Conservation (phyloP, 2,329 filamentous ascomycete genomes). For the Colletotrichum filicis region DNA sequence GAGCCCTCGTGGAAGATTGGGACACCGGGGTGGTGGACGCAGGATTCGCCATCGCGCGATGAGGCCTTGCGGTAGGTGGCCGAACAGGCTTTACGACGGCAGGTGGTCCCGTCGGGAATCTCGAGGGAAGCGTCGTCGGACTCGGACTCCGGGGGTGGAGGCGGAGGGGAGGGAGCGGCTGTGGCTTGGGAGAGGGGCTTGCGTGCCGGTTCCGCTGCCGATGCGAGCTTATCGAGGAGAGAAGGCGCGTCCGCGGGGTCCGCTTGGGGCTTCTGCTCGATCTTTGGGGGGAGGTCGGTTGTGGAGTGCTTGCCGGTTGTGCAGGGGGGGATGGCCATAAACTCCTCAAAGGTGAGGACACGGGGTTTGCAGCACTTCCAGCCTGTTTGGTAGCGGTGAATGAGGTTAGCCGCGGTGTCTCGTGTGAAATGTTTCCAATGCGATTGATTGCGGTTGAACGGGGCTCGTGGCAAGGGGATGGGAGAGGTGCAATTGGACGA, state of each 20-base stretch:
- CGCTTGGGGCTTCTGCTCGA: conserved; percentile 64
- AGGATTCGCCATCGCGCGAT: conserved; percentile 77
- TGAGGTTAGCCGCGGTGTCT: conserved; percentile 33
- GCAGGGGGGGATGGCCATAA: conserved; percentile 91
- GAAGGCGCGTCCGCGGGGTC: conserved; percentile 52
- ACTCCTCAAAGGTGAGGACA: conserved; percentile 97
- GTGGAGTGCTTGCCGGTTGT: conserved; percentile 93
- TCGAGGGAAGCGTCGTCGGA: conserved; percentile 83
- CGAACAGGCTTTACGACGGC: conserved; percentile 82
- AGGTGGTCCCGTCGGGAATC: conserved; percentile 79
- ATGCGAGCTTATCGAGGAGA: conserved; percentile 53
- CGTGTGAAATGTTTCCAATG: not conserved
- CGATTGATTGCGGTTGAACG: not conserved
- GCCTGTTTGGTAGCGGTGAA: conserved; percentile 62
- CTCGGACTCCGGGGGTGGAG: conserved; percentile 80
- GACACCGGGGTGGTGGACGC: conserved; percentile 87
- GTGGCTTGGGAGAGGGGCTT: conserved; percentile 48
- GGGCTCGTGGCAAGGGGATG: conserved; percentile 8
- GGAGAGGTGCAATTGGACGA: not conserved
- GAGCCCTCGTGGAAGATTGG: conserved; percentile 98
- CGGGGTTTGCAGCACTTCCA: conserved; percentile 99
- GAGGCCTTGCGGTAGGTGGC: conserved; percentile 70
- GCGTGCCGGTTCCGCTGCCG: conserved; percentile 54
- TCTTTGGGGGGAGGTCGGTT: conserved; percentile 74
- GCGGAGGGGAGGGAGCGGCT: conserved; percentile 62